Conservation (phyloP, 2,329 filamentous ascomycete species). For the Epichloe brachyelytri region DNA sequence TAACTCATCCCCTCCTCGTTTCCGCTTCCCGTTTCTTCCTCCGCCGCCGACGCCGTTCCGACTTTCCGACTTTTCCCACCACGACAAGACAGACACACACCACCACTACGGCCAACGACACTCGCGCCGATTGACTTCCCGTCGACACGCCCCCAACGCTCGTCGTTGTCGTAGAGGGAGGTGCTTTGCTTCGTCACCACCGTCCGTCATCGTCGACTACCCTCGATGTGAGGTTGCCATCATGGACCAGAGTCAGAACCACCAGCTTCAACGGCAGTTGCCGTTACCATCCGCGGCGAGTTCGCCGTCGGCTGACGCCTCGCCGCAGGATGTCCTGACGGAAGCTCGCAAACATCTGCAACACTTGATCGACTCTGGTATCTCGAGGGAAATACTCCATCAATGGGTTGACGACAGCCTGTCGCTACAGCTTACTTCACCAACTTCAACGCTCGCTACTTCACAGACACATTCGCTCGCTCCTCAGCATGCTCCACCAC, state of each 20-base stretch:
- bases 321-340: slow-evolving; percentile 29
- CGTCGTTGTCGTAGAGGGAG: slow-evolving; percentile 6
- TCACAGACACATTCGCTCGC: slow-evolving; percentile 9
- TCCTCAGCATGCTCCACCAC: slow-evolving; percentile 15
- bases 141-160: slow-evolving; percentile 3
- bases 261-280: slow-evolving; percentile 15
- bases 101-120: slow-evolving; percentile 4
- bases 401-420: slow-evolving; percentile 27
- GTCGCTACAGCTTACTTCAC: slow-evolving; percentile 18
- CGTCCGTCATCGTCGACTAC: slow-evolving; percentile 9
- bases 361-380: slow-evolving; percentile 31
- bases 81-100: slow-evolving; percentile 2
- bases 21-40: slow-evolving; percentile 8
- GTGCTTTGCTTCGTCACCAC: slow-evolving; percentile 5
- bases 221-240: slow-evolving; percentile 15
- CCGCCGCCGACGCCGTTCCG: slow-evolving; percentile 2
- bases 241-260: slow-evolving; percentile 21
- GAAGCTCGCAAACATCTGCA: slow-evolving; percentile 33
- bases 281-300: slow-evolving; percentile 9
- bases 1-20: slow-evolving; percentile 8
- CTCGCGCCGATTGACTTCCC: slow-evolving; percentile 3
- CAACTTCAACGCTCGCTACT: slow-evolving; percentile 9
- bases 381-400: slow-evolving; percentile 29
- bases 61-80: slow-evolving; percentile 2
- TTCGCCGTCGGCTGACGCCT: slow-evolving; percentile 18